These are phyloP conservation scores for Graphilbum fragrans DNA, from an alignment of 2,329 filamentous ascomycete genomes.

Conservation along the genomic window DNA sequence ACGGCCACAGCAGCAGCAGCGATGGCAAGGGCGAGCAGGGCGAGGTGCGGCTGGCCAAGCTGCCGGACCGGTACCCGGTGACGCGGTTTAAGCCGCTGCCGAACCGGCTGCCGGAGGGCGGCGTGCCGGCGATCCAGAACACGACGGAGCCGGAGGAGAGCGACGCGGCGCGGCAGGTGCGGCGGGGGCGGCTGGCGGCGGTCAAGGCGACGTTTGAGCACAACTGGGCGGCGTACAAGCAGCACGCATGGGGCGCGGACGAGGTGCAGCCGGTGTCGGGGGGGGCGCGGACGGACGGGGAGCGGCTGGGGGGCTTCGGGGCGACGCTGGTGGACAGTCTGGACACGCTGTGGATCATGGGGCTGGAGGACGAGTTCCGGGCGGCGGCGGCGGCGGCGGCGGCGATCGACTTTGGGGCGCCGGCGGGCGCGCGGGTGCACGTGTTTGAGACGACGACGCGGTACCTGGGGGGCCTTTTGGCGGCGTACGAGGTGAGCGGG, in stretches of 20 bases:
- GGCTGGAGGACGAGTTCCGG: slow-evolving; percentile 51
- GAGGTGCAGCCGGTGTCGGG: slow-evolving; percentile 48
- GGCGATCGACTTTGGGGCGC: slow-evolving; percentile 48
- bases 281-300: slow-evolving; percentile 39
- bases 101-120: slow-evolving; percentile 11
- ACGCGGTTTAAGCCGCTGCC: slow-evolving; percentile 21
- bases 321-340: slow-evolving; percentile 56
- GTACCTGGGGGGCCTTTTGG: slow-evolving; percentile 56
- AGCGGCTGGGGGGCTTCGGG: slow-evolving; percentile 43
- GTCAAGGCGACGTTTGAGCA: slow-evolving; percentile 39
- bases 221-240: slow-evolving; percentile 49
- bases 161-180: slow-evolving; percentile 18
- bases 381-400: slow-evolving; percentile 46
- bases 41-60: slow-evolving; percentile 16
- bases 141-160: slow-evolving; percentile 35
- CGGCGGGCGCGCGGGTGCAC: slow-evolving; percentile 39
- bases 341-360: slow-evolving; percentile 66
- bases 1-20: background rate
- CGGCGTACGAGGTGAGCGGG: slow-evolving; percentile 56
- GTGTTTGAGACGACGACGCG: slow-evolving; percentile 62
- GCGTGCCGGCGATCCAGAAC: slow-evolving; percentile 51
- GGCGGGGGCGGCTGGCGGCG: slow-evolving; percentile 26
- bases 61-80: slow-evolving; percentile 22
- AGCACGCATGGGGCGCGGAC: slow-evolving; percentile 51
- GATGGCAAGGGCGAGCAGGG: background rate